These are phyloP conservation scores for Fusarium musae DNA, from an alignment of 2,329 filamentous ascomycete species.

Conservation along the genomic window DNA sequence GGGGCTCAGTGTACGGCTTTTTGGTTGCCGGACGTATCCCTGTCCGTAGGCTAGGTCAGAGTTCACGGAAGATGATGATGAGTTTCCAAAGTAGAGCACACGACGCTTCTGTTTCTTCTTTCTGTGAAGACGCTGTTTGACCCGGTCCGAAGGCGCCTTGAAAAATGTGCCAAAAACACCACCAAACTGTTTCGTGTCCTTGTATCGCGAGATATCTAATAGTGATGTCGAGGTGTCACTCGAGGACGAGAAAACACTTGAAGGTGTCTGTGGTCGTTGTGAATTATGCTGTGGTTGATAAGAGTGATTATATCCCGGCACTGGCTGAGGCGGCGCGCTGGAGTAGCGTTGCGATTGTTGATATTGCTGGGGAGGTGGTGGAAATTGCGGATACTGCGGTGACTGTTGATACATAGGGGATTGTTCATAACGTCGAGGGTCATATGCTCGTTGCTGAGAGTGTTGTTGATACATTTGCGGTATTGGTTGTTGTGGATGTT, in stretches of 20 bases:
- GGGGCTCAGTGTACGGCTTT: conserved; percentile 45
- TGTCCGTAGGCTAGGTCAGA: conserved; percentile 75
- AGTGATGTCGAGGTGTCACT: conserved; percentile 69
- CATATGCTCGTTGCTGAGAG: conserved; percentile 25
- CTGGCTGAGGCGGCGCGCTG: conserved; percentile 34
- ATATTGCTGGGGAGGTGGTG: conserved; percentile 27
- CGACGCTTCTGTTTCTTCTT: conserved; percentile 60
- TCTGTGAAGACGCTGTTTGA: conserved; percentile 51
- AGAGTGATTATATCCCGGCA: conserved; percentile 30
- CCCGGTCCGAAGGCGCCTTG: conserved; percentile 64
- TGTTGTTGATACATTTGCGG: conserved; percentile 33
- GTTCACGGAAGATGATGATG: conserved; percentile 74
- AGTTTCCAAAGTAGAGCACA: conserved; percentile 69
- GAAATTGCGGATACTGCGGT: conserved; percentile 32
- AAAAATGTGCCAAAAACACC: conserved; percentile 73
- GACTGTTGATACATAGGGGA: conserved; percentile 35
- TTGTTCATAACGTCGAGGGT: conserved; percentile 35
- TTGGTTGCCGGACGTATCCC: conserved; percentile 62
- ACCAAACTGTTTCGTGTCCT: conserved; percentile 58
- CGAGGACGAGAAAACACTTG: conserved; percentile 54
- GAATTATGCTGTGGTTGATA: conserved; percentile 31
- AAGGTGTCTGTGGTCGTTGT: conserved; percentile 47
- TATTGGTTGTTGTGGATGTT: conserved; percentile 27
- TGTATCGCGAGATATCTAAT: conserved; percentile 72
- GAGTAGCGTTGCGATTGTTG: conserved; percentile 33